Base-by-base conservation (phyloP, 257 asterid species). In the Marsdenia floribunda region DNA sequence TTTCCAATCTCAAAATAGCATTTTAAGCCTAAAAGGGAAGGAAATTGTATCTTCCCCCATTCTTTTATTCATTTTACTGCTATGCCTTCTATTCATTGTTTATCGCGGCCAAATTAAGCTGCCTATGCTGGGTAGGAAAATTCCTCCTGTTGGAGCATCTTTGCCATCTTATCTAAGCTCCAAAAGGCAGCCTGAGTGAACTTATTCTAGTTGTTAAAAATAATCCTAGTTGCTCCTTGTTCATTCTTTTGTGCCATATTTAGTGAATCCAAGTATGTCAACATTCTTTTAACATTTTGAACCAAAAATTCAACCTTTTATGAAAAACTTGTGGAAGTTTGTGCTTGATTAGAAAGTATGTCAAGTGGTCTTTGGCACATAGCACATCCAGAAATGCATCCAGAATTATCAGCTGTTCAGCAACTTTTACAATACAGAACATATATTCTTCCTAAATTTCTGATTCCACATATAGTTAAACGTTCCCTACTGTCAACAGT, bases 41-140 rank as follows among this genome's bases (percentile, higher is more conserved):
- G 71, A 77, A 58, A 78, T 69, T 76, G 52, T 84, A 54, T 84
- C 84, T 72, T 87, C 94, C 68, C 81, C 91, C 3, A 14, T 86
- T 74, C 63, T 87, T 77, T 74, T 82, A 66, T 87, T 87, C 77
- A 70, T 77, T 66, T 33, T 81, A 67, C 90, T 90, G 72, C 77
- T 78, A 22, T 81, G 77, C 46, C 79, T 88, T 76, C 75, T 88
- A 75, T 70, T 81, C 16, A 50, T 88, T 77, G 93, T 90, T 65
- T 84, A 88, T 70, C 74, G 70, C 68, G 78, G 87, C 76, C 89
- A 87, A 75, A 72, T 90, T 77, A 90, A 83, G 86, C 71, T 90
- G 75, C 97, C 96, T 4, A 83, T 91, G 89, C 84, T 74, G 44
- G 84, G 88, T 75, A 85, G 89, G 81, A 85, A 82, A 82, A 53